Base-by-base conservation (phyloP, 768 basidiomycete genomes). In the Lactifluus hygrophoroides region DNA sequence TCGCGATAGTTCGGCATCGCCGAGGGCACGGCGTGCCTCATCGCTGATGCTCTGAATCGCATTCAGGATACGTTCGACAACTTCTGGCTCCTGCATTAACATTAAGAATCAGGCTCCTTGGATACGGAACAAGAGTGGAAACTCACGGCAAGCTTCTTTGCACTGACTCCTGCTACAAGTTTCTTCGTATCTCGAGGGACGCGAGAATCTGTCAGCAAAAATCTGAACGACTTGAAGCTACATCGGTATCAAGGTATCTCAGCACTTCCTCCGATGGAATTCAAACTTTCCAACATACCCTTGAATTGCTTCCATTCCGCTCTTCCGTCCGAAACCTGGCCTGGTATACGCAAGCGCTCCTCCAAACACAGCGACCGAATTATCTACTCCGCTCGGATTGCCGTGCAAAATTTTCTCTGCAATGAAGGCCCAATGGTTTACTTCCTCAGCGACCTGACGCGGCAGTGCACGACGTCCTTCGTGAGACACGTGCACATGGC, bases 371-470 rank as follows among this genome's bases (percentile, higher is more conserved):
- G 90, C 80, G 35, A 97, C 91, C 19, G 94, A 89, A 70, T 99
- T 98, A 70, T 99, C 96, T 23, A 99, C 89, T 9, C 96, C 96
- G 66, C 92, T 95, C 3, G 96, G 96, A 67, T 89, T 98, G 0
- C 96, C 96, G 69, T 99, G 96, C 51, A 97, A 74, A 42, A 99
- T 87, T 72, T 98, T 98, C 75, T 99, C 96, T 11, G 87, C 80
- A 51, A 97, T 76, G 72, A 96, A 98, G 19, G 96, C 93, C 85
- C 93, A 97, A 47, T 79, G 77, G 71, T 99, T 97, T 64, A 94
- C 85, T 62, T 85, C 77, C 63, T 94, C 86, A 5, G 91, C 89
- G 30, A 84, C 73, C 11, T 71, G 68, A 37, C 74, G 76, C 19
- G 86, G 75, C 64, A 93, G 76, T 55, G 85, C 83, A 53, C 82